Base-by-base conservation (phyloP, 768 basidiomycete species). In the Gloeophyllum trabeum region DNA sequence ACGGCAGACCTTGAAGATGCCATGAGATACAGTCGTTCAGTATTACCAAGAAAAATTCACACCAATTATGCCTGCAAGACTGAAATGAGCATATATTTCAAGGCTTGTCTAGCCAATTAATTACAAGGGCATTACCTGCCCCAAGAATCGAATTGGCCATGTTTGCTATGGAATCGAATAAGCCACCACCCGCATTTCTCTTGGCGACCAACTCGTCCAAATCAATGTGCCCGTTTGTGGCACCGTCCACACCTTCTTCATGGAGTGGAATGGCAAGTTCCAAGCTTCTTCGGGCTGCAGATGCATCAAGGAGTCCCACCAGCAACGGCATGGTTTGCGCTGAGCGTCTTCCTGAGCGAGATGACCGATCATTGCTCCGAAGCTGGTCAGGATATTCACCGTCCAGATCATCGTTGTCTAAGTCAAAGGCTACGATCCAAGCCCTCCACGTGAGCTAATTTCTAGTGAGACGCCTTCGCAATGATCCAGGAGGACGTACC, bases 101-200 rank as follows among this genome's bases (percentile, higher is more conserved):
- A n/a, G n/a, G n/a, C n/a, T n/a, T n/a, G n/a, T n/a, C n/a, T n/a
- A n/a, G n/a, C n/a, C n/a, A n/a, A n/a, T 32, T 32, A 32, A 16
- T 32, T 10, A 32, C 28, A 32, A 16, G 28, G 28, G 28, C 51
- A 66, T 64, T 61, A 76, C 91, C 92, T 54, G 93, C 93, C 34
- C 93, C 93, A 12, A 97, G 64, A 24, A 98, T 96, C 2, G 88
- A 91, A 56, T 98, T 97, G 18, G 90, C 86, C 94, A 96, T 96
- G 57, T 93, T 87, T 18, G 87, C 83, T 44, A 88, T 71, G 5
- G 86, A 89, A 53, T 87, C 79, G 1, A 89, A 6, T 65, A 91
- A 61, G 0, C 80, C 78, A 18, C 88, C 86, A 35, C 87, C 84
- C 0, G 78, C 73, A 28, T 61, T 67, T 35, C 68, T 66, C 57